Percentiles rank a stretch among this genome's conserved stretches.
These are phyloP conservation scores for Nemania serpens DNA, from an alignment of 2,329 filamentous ascomycete genomes.

Conservation along the genomic window DNA sequence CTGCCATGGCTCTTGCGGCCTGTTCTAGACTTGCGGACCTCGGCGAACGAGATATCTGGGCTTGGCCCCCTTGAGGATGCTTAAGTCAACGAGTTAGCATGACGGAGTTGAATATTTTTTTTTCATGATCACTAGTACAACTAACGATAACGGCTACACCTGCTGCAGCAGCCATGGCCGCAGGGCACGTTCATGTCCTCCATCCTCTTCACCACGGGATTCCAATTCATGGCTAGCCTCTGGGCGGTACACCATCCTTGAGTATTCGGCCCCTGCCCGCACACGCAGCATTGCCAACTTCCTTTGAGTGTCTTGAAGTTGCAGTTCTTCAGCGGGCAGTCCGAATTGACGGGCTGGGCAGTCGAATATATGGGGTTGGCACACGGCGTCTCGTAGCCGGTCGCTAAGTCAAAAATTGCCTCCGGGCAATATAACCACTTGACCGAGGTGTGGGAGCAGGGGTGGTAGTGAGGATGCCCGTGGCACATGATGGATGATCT, in stretches of 20 bases:
- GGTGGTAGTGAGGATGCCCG: conserved; percentile 57
- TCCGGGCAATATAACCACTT: conserved; percentile 60
- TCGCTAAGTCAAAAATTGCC: conserved; percentile 53
- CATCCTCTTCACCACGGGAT: conserved; percentile 34
- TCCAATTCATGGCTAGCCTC: conserved; percentile 34
- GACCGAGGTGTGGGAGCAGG: conserved; percentile 59
- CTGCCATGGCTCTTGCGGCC: conserved; percentile 45
- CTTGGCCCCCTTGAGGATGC: conserved; percentile 42
- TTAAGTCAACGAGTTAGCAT: conserved; percentile 32
- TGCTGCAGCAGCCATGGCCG: conserved; percentile 58
- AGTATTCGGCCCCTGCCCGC: conserved; percentile 55
- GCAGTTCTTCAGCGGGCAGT: conserved; percentile 57
- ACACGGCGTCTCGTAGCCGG: conserved; percentile 56
- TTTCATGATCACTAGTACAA: conserved; percentile 15
- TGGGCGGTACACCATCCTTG: conserved; percentile 57
- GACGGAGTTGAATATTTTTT: not conserved
- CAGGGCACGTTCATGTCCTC: conserved; percentile 50
- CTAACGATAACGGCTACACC: conserved; percentile 53
- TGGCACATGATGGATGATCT: conserved; percentile 52
- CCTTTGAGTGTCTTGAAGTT: conserved; percentile 55
- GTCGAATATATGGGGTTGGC: conserved; percentile 53
- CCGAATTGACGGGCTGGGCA: conserved; percentile 48
- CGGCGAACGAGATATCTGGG: conserved; percentile 45
- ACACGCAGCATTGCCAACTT: conserved; percentile 60
- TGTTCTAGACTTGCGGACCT: conserved; percentile 45